phyloP scores from a whole-genome alignment of 2,329 filamentous ascomycete genomes.

The Penicillium sp. region DNA sequence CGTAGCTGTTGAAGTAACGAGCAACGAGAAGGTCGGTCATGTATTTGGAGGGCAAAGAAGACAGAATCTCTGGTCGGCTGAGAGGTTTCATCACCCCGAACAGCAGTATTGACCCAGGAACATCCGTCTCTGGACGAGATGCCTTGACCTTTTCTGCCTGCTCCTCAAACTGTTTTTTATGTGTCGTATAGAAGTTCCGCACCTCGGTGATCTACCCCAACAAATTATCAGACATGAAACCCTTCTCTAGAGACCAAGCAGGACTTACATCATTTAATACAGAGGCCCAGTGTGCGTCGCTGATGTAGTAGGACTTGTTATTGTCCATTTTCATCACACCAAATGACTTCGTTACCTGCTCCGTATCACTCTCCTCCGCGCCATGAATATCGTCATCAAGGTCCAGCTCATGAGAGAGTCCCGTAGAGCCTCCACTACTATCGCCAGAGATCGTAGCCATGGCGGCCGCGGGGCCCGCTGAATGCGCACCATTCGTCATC shows the following conservation, averaged over 20 bases:
- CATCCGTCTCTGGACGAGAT: conserved; percentile 56
- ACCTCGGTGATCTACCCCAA: conserved; percentile 78
- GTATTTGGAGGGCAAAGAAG: conserved; percentile 75
- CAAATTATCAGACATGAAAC: background rate
- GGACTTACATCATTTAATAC: conserved; percentile 65
- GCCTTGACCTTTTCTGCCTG: conserved; percentile 75
- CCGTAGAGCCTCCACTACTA: conserved; percentile 40
- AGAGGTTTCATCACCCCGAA: conserved; percentile 70
- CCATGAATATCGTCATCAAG: conserved; percentile 53
- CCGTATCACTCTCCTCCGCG: conserved; percentile 65
- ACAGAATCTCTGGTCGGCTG: conserved; percentile 73
- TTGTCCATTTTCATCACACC: conserved; percentile 83
- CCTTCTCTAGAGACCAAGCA: background rate
- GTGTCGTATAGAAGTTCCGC: conserved; percentile 79
- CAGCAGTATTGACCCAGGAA: conserved; percentile 71
- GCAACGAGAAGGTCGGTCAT: conserved; percentile 81
- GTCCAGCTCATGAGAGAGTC: conserved; percentile 37
- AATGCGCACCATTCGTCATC: conserved; percentile 82
- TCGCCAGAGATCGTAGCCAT: conserved; percentile 55
- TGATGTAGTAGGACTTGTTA: conserved; percentile 74
- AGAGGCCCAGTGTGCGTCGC: conserved; percentile 79
- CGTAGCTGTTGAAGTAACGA: conserved; percentile 84
- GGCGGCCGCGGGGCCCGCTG: conserved; percentile 59
- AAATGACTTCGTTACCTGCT: conserved; percentile 69
- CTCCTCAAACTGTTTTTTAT: conserved; percentile 85